Evolutionary conservation across 208 protist genomes (phyloP).

Genomic region (Leishmania amazonensis): DNA sequence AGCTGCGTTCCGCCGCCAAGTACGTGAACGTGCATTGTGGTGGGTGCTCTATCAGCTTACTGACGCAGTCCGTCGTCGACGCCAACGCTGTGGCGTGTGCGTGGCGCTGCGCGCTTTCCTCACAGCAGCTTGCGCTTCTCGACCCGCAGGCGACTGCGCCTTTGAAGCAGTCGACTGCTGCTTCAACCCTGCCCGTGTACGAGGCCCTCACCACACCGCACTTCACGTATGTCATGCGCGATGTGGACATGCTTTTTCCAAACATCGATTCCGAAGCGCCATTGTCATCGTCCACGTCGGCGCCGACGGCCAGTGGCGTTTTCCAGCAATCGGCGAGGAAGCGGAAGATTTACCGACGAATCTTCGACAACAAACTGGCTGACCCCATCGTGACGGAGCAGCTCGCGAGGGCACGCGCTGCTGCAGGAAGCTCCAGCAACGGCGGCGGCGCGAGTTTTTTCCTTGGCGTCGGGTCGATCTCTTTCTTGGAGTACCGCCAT

Average conservation of each 20-base stretch:
- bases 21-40: conserved; percentile 30
- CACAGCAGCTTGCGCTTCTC: conserved; percentile 19
- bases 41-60: conserved; percentile 25
- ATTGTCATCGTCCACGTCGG: conserved; percentile 1
- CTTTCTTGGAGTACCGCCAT: conserved; percentile 32
- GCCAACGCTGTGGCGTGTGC: conserved; percentile 20
- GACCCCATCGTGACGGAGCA: conserved; percentile 22
- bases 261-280: conserved; percentile 27
- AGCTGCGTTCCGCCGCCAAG: conserved; percentile 18
- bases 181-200: conserved; percentile 20
- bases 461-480: conserved; percentile 27
- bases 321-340: conserved; percentile 30
- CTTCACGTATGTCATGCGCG: conserved; percentile 38
- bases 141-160: background rate
- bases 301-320: conserved; percentile 7
- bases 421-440: background rate
- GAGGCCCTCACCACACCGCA: conserved; percentile 26
- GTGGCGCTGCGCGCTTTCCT: conserved; percentile 16
- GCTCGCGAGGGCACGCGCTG: background rate
- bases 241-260: conserved; percentile 34
- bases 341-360: conserved; percentile 28
- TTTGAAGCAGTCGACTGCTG: background rate
- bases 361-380: conserved; percentile 32
- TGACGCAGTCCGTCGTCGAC: conserved; percentile 18
- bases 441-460: conserved; percentile 17